phyloP scores from a whole-genome alignment of 2,329 filamentous ascomycete genomes.

The Mariannaea elegans region DNA sequence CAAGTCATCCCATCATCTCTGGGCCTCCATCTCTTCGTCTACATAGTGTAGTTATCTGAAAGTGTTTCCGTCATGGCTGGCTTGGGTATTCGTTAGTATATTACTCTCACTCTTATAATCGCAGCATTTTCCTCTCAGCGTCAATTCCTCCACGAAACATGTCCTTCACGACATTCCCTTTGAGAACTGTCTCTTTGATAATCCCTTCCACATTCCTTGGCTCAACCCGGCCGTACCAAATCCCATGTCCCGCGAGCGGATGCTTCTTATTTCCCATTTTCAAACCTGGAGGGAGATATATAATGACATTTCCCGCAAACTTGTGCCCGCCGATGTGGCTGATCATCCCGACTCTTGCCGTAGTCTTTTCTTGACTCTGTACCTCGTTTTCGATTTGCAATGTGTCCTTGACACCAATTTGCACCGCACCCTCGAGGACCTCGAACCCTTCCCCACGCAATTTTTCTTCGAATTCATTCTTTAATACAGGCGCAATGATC shows the following conservation, averaged over 20 bases:
- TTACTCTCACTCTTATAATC: constrained; percentile 45
- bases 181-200: constrained; percentile 73
- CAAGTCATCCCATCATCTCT: neutral
- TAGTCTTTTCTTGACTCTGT: constrained; percentile 28
- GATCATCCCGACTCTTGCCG: constrained; percentile 73
- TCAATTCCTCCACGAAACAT: constrained; percentile 77
- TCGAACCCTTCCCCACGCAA: constrained; percentile 59
- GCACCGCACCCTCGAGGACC: constrained; percentile 57
- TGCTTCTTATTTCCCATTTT: constrained; percentile 56
- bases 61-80: neutral
- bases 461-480: constrained; percentile 72
- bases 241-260: constrained; percentile 73
- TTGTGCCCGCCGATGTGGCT: constrained; percentile 88
- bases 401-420: constrained; percentile 36
- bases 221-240: constrained; percentile 85
- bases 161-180: constrained; percentile 73
- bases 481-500: constrained; percentile 77
- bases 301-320: constrained; percentile 84
- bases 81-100: constrained; percentile 26
- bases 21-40: too few species aligned
- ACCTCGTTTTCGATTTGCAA: constrained; percentile 32
- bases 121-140: constrained; percentile 60
- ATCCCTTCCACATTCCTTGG: constrained; percentile 81
- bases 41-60: too few species aligned
- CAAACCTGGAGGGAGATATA: constrained; percentile 74